Percentiles rank a stretch among this genome's conserved stretches.
Evolutionary conservation across 176 grass and related monocot species (phyloP).

Genomic region (Pharus latifolius): DNA sequence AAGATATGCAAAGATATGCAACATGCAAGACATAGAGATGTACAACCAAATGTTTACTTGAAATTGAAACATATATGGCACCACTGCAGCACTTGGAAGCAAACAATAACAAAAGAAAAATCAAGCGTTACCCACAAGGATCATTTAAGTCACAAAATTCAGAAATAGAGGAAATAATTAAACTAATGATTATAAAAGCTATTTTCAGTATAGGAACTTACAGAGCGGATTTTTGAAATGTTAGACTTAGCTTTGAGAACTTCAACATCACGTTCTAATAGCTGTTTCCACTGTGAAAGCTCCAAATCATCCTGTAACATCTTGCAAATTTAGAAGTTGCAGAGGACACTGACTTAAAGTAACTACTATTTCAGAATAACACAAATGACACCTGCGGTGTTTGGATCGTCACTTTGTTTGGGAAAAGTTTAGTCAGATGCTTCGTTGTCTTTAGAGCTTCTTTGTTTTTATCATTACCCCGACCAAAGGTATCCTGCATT

Average conservation of each 20-base stretch:
- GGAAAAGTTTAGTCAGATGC: constrained; percentile 83
- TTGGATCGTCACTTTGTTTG: constrained; percentile 81
- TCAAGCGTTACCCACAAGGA: background rate
- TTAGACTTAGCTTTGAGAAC: constrained; percentile 90
- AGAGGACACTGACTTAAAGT: background rate
- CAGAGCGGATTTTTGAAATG: constrained; percentile 58
- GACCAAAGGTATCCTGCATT: constrained; percentile 72
- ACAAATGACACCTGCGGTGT: constrained; percentile 59
- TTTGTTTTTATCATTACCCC: constrained; percentile 79
- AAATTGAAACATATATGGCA: background rate
- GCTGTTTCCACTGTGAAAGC: constrained; percentile 71
- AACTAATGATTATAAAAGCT: background rate
- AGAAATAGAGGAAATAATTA: background rate
- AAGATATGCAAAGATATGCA: too few relatives aligned
- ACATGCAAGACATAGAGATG: background rate
- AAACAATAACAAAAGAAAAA: constrained; percentile 1
- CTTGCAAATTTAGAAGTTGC: constrained; percentile 12
- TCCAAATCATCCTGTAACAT: constrained; percentile 64
- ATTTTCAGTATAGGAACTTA: constrained; percentile 29
- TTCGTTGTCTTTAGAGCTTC: constrained; percentile 63
- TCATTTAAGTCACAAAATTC: background rate
- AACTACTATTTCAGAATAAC: constrained; percentile 1
- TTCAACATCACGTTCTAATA: constrained; percentile 75
- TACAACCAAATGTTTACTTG: background rate
- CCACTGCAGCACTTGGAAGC: background rate